Percentiles rank a stretch among this genome's conserved stretches.
phyloP scores from a whole-genome alignment of 139 green algal species.

The Chlorella sp. region DNA sequence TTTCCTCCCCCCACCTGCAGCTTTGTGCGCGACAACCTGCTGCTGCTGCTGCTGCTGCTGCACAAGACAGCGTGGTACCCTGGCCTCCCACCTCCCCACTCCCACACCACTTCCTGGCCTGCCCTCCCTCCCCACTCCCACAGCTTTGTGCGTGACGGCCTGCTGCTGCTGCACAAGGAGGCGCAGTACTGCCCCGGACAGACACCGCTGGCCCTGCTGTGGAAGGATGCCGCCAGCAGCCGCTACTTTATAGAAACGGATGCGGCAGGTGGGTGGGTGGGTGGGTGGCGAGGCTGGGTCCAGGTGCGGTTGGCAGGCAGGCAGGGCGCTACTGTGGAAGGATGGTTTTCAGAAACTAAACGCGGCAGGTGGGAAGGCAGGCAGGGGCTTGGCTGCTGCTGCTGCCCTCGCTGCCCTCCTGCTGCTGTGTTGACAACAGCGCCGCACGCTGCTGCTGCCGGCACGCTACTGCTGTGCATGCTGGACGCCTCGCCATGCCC shows the following conservation, averaged over 20 bases:
- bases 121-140: not conserved
- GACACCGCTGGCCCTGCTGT: conserved; percentile 85
- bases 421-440: too few relatives aligned
- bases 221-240: conserved; percentile 90
- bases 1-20: not conserved
- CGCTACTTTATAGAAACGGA: conserved; percentile 78
- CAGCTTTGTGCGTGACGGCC: conserved; percentile 61
- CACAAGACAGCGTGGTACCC: not conserved
- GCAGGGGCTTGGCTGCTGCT: not conserved
- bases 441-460: too few relatives aligned
- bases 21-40: not conserved
- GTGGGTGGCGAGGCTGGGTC: too few relatives aligned
- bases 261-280: conserved; percentile 17
- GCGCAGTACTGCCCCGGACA: conserved; percentile 76
- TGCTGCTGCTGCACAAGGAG: conserved; percentile 83
- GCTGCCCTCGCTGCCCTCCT: too few relatives aligned
- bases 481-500: too few relatives aligned
- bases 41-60: not conserved
- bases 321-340: too few relatives aligned
- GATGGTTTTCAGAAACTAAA: too few relatives aligned
- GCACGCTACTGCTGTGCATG: too few relatives aligned
- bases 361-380: too few relatives aligned
- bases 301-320: too few relatives aligned
- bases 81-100: not conserved
- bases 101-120: too few relatives aligned